These are phyloP conservation scores for Macadamia tetraphylla DNA, from an alignment of 164 flowering plant genomes.

Conservation along the genomic window DNA sequence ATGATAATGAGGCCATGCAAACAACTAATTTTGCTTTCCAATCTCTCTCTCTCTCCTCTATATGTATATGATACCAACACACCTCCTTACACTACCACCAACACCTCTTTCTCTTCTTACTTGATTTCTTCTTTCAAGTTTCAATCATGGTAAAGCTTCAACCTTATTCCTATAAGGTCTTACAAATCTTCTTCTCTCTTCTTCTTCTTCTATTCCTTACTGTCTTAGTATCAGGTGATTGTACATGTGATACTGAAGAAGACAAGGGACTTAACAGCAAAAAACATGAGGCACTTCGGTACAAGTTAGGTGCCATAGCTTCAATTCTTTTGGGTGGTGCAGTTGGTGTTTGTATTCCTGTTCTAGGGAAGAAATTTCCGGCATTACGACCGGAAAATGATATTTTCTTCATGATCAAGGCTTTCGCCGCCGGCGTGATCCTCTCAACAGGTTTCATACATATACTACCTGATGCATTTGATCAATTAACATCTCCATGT, in stretches of 20 bases:
- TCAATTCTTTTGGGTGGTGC: slow-evolving; percentile 30
- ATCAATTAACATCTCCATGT: slow-evolving; percentile 25
- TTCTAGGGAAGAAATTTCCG: slow-evolving; percentile 21
- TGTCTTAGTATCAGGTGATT: slow-evolving; percentile 14
- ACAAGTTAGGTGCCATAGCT: slow-evolving; percentile 26
- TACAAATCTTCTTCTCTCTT: background rate
- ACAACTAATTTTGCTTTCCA: too few species aligned
- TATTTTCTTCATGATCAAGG: slow-evolving; percentile 32
- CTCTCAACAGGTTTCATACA: slow-evolving; percentile 22
- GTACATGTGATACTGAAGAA: slow-evolving; percentile 23
- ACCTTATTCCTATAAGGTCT: background rate
- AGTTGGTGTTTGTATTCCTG: slow-evolving; percentile 33
- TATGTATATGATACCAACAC: background rate
- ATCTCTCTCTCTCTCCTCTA: background rate
- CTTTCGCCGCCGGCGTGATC: slow-evolving; percentile 37
- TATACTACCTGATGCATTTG: slow-evolving; percentile 40
- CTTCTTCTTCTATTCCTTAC: slow-evolving; percentile 5
- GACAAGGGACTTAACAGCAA: background rate
- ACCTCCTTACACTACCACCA: background rate
- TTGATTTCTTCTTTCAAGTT: background rate
- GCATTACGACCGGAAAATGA: slow-evolving; percentile 24
- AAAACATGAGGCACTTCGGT: slow-evolving; percentile 18
- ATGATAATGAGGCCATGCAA: background rate
- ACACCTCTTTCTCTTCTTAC: background rate
- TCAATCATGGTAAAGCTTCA: background rate